A percentile compares a stretch with the other conserved stretches of the same genome.
Conservation (phyloP, 345 rosid species). For the Bretschneidera sinensis region DNA sequence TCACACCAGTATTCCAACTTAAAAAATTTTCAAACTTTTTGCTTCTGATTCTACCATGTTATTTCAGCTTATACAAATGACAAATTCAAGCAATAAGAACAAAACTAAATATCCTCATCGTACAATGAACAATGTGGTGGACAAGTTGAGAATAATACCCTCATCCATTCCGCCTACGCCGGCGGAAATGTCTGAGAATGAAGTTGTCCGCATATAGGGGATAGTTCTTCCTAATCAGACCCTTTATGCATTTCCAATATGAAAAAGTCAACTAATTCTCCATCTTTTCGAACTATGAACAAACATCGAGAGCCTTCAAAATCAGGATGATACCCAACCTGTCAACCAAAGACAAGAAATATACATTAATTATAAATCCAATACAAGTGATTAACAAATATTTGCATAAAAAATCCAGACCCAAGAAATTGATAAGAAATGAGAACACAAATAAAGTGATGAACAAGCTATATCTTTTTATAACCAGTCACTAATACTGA, state of each 20-base stretch:
- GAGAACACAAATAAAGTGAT: too few relatives aligned
- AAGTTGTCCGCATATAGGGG: slow-evolving; percentile 89
- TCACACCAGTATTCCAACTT: not conserved
- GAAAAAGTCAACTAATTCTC: slow-evolving; percentile 76
- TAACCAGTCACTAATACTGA: too few relatives aligned
- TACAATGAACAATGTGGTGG: not conserved
- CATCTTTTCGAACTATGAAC: slow-evolving; percentile 83
- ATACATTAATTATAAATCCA: not conserved
- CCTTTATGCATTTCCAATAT: slow-evolving; percentile 97
- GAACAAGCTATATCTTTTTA: too few relatives aligned
- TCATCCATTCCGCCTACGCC: slow-evolving; percentile 42
- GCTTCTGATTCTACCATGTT: slow-evolving; percentile 4
- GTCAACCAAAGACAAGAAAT: slow-evolving; percentile 19
- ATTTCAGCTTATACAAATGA: slow-evolving; percentile 10
- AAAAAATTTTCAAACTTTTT: not conserved
- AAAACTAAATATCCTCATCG: not conserved
- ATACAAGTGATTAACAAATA: too few relatives aligned
- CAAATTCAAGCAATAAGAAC: not conserved
- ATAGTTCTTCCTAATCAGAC: slow-evolving; percentile 81
- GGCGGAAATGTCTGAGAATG: slow-evolving; percentile 80
- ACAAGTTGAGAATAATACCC: slow-evolving; percentile 22
- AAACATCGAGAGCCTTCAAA: slow-evolving; percentile 71
- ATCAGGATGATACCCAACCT: slow-evolving; percentile 90
- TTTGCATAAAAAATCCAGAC: too few relatives aligned
- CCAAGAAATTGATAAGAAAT: too few relatives aligned